Evolutionary conservation across 1,284 basidiomycete species (phyloP).

Genomic region (Malassezia obtusa): DNA sequence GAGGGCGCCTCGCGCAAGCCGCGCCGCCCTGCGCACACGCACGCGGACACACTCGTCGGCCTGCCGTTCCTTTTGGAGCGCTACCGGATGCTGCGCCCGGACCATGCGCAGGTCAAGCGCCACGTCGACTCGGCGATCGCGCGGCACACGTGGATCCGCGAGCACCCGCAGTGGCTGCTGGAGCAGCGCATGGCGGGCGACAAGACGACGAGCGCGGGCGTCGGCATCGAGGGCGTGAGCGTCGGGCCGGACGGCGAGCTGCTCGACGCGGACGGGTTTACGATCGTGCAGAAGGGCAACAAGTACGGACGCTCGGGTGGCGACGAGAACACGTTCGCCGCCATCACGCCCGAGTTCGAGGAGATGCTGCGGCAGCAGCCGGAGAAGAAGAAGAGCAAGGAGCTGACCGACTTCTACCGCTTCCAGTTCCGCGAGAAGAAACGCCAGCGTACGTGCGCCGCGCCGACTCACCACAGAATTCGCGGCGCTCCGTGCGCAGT

Average conservation of each 20-base stretch:
- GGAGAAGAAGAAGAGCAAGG: constrained; percentile 30
- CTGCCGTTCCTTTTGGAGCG: constrained; percentile 25
- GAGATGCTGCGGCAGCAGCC: constrained; percentile 18
- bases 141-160: constrained; percentile 28
- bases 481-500: constrained; percentile 35
- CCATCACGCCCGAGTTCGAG: constrained; percentile 21
- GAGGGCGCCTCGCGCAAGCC: constrained; percentile 2
- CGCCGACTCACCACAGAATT: constrained; percentile 18
- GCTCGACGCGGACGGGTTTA: constrained; percentile 44
- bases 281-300: constrained; percentile 39
- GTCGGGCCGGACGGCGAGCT: constrained; percentile 40
- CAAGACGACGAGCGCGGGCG: constrained; percentile 11
- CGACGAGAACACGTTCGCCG: constrained; percentile 15
- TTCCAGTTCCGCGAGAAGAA: constrained; percentile 44
- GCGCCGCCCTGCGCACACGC: neutral
- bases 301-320: constrained; percentile 33
- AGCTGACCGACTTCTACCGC: constrained; percentile 40
- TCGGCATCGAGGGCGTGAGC: constrained; percentile 35
- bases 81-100: constrained; percentile 24
- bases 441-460: constrained; percentile 22
- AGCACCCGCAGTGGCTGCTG: constrained; percentile 28
- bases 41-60: constrained; percentile 17
- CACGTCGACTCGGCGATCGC: constrained; percentile 29
- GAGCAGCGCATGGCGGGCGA: constrained; percentile 15
- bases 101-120: constrained; percentile 19